Evolutionary conservation across 164 flowering plant species (phyloP).

Genomic region (Warburgia ugandensis): DNA sequence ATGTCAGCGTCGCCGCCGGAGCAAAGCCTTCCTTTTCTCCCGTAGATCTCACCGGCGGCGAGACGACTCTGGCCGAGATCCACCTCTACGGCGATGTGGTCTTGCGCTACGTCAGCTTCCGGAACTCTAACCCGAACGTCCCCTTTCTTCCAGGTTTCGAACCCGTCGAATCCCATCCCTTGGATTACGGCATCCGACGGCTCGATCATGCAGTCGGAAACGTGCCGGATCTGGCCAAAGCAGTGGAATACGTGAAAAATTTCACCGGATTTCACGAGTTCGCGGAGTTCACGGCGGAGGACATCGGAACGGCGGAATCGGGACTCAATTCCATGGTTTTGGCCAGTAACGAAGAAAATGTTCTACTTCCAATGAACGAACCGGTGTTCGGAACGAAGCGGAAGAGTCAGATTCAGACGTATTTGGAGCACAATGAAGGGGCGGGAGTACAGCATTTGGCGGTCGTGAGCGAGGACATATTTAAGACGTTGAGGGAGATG

Average conservation of each 20-base stretch:
- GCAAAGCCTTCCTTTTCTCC: slow-evolving; percentile 26
- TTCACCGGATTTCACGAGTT: slow-evolving; percentile 87
- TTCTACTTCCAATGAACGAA: slow-evolving; percentile 76
- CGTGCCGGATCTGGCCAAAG: slow-evolving; percentile 54
- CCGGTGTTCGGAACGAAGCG: slow-evolving; percentile 84
- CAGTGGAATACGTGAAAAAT: slow-evolving; percentile 44
- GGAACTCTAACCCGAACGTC: slow-evolving; percentile 3
- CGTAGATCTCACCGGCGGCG: slow-evolving; percentile 25
- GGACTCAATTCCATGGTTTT: slow-evolving; percentile 79
- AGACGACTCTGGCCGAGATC: slow-evolving; percentile 39
- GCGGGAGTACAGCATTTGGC: slow-evolving; percentile 89
- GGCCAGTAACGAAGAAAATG: slow-evolving; percentile 70
- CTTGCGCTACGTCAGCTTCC: slow-evolving; percentile 49
- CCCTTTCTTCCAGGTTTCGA: slow-evolving; percentile 63
- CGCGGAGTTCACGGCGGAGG: slow-evolving; percentile 85
- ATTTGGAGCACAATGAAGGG: slow-evolving; percentile 86
- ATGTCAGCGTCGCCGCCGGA: slow-evolving; percentile 43
- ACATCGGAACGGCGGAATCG: slow-evolving; percentile 82
- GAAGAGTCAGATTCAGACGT: slow-evolving; percentile 91
- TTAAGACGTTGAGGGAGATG: slow-evolving; percentile 80
- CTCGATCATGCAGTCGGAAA: slow-evolving; percentile 87
- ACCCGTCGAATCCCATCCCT: slow-evolving; percentile 22
- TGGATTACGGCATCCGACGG: slow-evolving; percentile 64
- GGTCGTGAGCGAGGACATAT: slow-evolving; percentile 53
- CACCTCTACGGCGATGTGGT: slow-evolving; percentile 73